Evolutionary conservation across 352 stramenopile species (phyloP), one percentile per base, ranked within the genome.

Genomic region (Thalassiosira hispida): DNA sequence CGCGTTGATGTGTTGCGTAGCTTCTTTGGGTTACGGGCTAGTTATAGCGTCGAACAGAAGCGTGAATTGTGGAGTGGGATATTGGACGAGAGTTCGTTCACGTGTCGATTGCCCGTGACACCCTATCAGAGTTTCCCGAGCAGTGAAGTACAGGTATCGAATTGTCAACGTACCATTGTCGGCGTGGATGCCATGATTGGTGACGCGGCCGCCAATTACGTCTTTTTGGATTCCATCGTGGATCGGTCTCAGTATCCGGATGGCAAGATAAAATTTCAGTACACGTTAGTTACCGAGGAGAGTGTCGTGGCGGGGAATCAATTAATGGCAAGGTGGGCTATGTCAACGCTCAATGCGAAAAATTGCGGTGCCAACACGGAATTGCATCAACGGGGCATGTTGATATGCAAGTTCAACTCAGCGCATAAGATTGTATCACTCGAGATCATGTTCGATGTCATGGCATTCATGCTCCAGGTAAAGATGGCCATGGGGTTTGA

Each of bases 381-480:
- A 75, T 59, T 93, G 25, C 69, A 79, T 23, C 91, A 94, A 57
- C 77, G 88, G 47, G 90, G 90, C 29, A 94, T 94, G 90, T 81
- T 94, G 2, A 89, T 90, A 70, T 90, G 81, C 77, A 92, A 91
- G 27, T 94, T 93, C 79, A 94, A 90, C 68, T 89, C 78, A 25
- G 81, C 81, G 8, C 84, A 94, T 49, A 90, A 88, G 56, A 92
- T 93, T 62, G 85, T 88, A 16, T 77, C 81, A 3, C 46, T 94
- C 27, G 87, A 93, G 66, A 83, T 93, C 33, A 93, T 93, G 84
- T 93, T 94, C 72, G 87, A 94, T 73, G 90, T 94, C 4, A 94
- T 93, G 89, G 87, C 89, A 16, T 91, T 94, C 56, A 94, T 94
- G 87, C 73, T 94, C 11, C 85, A 93, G 62, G 70, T 94, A 0